phyloP scores from a whole-genome alignment of 2,329 filamentous ascomycete species.

The Purpureocillium takamizusanense region DNA sequence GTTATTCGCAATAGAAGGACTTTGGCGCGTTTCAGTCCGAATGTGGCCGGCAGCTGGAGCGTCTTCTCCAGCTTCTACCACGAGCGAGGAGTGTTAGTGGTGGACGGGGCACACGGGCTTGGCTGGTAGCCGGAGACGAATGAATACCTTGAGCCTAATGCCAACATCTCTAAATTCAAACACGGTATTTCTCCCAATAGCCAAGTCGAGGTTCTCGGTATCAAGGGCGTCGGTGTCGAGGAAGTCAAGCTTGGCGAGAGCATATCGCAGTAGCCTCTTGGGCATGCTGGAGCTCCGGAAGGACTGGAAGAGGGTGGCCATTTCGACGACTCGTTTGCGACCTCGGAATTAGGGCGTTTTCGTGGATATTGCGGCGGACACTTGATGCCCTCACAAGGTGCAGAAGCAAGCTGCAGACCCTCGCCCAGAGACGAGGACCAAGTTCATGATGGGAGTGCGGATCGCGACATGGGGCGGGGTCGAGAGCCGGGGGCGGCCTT shows the following conservation, averaged over 20 bases:
- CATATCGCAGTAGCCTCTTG: constrained; percentile 82
- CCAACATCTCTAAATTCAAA: constrained; percentile 84
- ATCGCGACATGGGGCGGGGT: not conserved
- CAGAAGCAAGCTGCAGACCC: constrained; percentile 16
- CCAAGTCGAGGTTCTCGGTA: constrained; percentile 76
- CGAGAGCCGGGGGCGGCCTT: too few species aligned
- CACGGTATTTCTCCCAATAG: constrained; percentile 70
- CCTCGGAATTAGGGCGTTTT: too few species aligned
- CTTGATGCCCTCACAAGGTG: constrained; percentile 5
- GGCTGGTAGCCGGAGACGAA: constrained; percentile 12
- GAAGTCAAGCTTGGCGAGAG: constrained; percentile 71
- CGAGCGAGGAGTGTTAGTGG: too few species aligned
- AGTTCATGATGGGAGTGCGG: constrained; percentile 2
- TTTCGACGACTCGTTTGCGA: constrained; percentile 24
- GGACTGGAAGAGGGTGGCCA: constrained; percentile 64
- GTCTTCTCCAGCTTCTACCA: constrained; percentile 67
- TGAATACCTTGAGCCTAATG: constrained; percentile 61
- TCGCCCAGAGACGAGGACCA: constrained; percentile 22
- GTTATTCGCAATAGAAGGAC: constrained; percentile 71
- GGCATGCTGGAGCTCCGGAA: constrained; percentile 66
- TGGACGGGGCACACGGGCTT: constrained; percentile 2
- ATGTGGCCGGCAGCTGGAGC: constrained; percentile 63
- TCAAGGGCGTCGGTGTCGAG: constrained; percentile 83
- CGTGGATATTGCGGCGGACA: not conserved
- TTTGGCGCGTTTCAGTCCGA: constrained; percentile 65